phyloP scores from a whole-genome alignment of 148 eudicot species.

The Pouteria glomerata region DNA sequence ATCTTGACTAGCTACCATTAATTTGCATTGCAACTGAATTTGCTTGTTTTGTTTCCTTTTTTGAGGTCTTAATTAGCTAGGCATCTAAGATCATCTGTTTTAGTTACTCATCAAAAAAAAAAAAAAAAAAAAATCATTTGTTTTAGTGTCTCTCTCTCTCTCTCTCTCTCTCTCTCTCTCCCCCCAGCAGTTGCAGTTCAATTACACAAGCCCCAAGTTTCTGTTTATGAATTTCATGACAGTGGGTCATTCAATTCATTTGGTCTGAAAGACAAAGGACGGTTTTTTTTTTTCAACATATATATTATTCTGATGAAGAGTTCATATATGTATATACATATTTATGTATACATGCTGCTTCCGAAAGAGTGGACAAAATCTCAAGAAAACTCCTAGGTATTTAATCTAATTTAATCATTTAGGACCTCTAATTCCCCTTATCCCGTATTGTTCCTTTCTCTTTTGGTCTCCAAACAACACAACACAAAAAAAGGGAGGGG shows the following conservation, averaged over 20 bases:
- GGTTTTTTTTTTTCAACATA: too few species aligned
- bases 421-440: conserved; percentile 4
- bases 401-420: conserved; percentile 20
- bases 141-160: too few species aligned
- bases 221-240: conserved; percentile 1
- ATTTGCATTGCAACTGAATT: too few species aligned
- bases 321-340: neutral
- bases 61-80: too few species aligned
- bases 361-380: conserved; percentile 28
- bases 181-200: neutral
- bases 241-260: conserved; percentile 1
- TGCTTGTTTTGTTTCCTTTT: too few species aligned
- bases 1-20: too few species aligned
- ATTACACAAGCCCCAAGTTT: neutral
- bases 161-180: neutral
- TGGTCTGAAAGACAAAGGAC: conserved; percentile 9
- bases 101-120: too few species aligned
- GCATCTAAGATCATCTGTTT: too few species aligned
- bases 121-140: too few species aligned
- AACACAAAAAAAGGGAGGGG: conserved; percentile 13
- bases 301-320: neutral
- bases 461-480: conserved; percentile 39
- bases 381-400: conserved; percentile 13
- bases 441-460: conserved; percentile 14
- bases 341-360: conserved; percentile 14